A percentile compares a stretch with the other conserved stretches of the same genome.
Evolutionary conservation across 1,139 yeast species (phyloP).

Genomic region (Arxiozyma heterogenica): DNA sequence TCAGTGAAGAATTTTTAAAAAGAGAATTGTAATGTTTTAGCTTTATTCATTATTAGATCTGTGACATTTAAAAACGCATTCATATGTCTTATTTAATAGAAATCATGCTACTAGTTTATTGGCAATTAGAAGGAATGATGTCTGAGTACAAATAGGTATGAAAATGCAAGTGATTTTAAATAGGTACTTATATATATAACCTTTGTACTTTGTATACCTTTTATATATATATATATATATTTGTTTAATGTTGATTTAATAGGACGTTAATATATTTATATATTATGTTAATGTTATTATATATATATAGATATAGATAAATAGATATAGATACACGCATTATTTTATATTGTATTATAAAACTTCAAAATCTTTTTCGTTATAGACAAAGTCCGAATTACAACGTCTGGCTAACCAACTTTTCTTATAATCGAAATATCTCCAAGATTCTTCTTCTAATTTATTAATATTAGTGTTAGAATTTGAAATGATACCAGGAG

Average conservation of each 20-base stretch:
- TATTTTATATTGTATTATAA: conserved; percentile 16
- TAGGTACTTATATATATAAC: neutral
- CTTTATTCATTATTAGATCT: neutral
- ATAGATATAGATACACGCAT: neutral
- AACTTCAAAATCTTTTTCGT: conserved; percentile 54
- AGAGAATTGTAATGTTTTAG: conserved; percentile 30
- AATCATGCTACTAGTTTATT: neutral
- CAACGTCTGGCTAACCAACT: conserved; percentile 77
- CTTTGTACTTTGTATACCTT: neutral
- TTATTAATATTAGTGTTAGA: conserved; percentile 10
- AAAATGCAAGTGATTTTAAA: neutral
- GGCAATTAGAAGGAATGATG: no score
- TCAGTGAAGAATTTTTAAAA: conserved; percentile 55
- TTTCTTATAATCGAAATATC: conserved; percentile 83
- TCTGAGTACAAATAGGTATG: neutral
- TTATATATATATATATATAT: no score
- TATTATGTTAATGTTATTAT: neutral
- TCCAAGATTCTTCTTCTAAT: conserved; percentile 52
- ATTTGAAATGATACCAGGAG: conserved; percentile 29
- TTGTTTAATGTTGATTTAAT: neutral
- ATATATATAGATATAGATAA: no score
- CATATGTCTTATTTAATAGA: no score
- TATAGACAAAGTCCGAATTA: conserved; percentile 25
- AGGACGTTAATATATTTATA: neutral
- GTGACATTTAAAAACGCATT: neutral